Conservation (phyloP, 1,284 basidiomycete species). For the Papiliotrema nemorosa region DNA sequence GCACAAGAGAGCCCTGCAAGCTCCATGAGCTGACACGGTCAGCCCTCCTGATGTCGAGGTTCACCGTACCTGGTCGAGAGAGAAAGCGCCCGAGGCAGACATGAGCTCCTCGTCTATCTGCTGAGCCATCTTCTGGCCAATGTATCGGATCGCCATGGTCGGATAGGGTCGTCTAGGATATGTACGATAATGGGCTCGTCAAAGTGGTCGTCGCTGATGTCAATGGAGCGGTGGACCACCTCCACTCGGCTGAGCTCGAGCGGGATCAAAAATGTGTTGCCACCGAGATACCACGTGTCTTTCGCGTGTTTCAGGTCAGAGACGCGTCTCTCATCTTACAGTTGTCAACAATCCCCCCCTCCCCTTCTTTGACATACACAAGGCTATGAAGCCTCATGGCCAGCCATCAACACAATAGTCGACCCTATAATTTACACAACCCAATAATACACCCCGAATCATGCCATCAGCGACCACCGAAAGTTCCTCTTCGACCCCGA, state of each 20-base stretch:
- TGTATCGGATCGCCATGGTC: conserved; percentile 66
- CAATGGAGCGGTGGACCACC: neutral
- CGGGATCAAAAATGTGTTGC: neutral
- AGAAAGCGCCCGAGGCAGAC: conserved; percentile 77
- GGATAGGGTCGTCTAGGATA: neutral
- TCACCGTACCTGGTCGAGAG: conserved; percentile 73
- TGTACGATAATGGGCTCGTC: too few relatives aligned
- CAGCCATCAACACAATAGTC: too few relatives aligned
- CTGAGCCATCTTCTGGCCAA: conserved; percentile 74
- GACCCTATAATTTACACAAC: too few relatives aligned
- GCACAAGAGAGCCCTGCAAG: conserved; percentile 96
- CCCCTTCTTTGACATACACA: neutral
- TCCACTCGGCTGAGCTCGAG: neutral
- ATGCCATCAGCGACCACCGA: neutral
- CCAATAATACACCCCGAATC: too few relatives aligned
- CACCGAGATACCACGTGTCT: neutral
- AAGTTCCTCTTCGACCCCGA: neutral
- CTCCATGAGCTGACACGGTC: conserved; percentile 76
- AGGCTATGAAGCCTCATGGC: neutral
- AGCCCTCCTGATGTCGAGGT: neutral
- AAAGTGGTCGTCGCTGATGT: neutral
- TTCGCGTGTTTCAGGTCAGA: neutral
- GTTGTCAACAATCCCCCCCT: neutral
- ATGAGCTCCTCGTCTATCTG: conserved; percentile 94
- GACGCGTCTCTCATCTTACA: too few relatives aligned